These are phyloP conservation scores for Brettanomyces custersianus DNA, from an alignment of 805 yeast genomes.

Conservation along the genomic window DNA sequence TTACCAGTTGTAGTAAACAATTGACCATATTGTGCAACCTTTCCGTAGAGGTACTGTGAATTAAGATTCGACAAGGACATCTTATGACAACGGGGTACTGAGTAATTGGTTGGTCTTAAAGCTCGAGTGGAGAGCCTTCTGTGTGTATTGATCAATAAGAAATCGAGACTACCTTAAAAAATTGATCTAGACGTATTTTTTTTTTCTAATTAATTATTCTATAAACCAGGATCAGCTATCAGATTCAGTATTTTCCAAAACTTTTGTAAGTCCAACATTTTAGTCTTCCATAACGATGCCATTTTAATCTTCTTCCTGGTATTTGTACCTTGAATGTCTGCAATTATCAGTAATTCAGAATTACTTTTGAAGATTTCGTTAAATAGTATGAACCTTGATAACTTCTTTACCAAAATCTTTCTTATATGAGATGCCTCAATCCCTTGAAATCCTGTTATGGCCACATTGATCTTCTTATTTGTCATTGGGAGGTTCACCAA, in stretches of 20 bases:
- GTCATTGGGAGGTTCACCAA: neutral
- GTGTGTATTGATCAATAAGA: too few relatives aligned
- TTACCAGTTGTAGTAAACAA: too few relatives aligned
- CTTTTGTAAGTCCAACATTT: constrained; percentile 7
- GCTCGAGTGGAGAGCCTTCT: too few relatives aligned
- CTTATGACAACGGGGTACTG: too few relatives aligned
- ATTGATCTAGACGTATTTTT: too few relatives aligned
- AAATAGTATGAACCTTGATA: constrained; percentile 36
- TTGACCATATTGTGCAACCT: too few relatives aligned
- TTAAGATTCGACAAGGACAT: too few relatives aligned
- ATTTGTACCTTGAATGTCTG: constrained; percentile 7
- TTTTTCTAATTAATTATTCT: too few relatives aligned
- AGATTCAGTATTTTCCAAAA: constrained; percentile 3
- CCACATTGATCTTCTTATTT: constrained; percentile 8
- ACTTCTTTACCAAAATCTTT: constrained; percentile 43
- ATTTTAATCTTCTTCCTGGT: constrained; percentile 16
- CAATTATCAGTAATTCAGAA: constrained; percentile 44
- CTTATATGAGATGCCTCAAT: constrained; percentile 23
- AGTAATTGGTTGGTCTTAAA: too few relatives aligned
- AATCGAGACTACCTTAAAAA: too few relatives aligned
- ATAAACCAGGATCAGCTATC: too few relatives aligned
- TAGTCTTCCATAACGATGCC: constrained; percentile 18
- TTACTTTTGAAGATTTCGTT: constrained; percentile 39
- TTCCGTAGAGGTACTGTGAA: constrained; percentile 4
- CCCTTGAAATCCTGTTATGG: constrained; percentile 24